Evolutionary conservation across 169 alveolate genomes (phyloP).

Genomic region (Cryptosporidium ubiquitum): DNA sequence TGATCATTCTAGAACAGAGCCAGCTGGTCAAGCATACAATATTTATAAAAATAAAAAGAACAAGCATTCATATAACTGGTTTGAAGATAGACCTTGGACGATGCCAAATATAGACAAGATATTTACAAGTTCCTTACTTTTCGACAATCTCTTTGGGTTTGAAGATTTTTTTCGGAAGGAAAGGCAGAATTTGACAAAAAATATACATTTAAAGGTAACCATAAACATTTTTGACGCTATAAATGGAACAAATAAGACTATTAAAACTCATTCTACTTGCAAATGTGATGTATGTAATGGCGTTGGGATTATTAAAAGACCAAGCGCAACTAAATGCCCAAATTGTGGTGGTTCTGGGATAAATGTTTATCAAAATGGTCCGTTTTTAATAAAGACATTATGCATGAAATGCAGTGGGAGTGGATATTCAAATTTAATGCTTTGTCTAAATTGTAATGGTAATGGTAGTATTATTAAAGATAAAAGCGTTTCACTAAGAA

Average conservation of each 20-base stretch:
- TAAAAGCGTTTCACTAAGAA: slow-evolving; percentile 81
- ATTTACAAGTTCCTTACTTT: slow-evolving; percentile 76
- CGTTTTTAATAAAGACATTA: not conserved
- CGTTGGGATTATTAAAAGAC: slow-evolving; percentile 83
- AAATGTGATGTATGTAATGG: slow-evolving; percentile 87
- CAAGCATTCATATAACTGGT: slow-evolving; percentile 47
- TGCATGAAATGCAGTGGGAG: slow-evolving; percentile 74
- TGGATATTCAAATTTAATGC: slow-evolving; percentile 82
- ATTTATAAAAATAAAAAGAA: slow-evolving; percentile 73
- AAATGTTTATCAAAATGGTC: not conserved
- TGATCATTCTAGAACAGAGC: slow-evolving; percentile 90
- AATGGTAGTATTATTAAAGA: slow-evolving; percentile 84
- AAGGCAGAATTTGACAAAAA: slow-evolving; percentile 81
- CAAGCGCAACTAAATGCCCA: slow-evolving; percentile 81
- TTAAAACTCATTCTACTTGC: slow-evolving; percentile 31
- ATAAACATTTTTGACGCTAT: slow-evolving; percentile 88
- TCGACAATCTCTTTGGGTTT: not conserved
- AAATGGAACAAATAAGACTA: slow-evolving; percentile 84
- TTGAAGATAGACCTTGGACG: slow-evolving; percentile 83
- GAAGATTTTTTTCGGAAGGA: not conserved
- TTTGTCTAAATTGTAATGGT: slow-evolving; percentile 88
- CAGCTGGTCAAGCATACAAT: slow-evolving; percentile 80
- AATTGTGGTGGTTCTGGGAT: slow-evolving; percentile 86
- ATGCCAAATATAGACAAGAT: slow-evolving; percentile 88
- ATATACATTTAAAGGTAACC: slow-evolving; percentile 82